A percentile compares a stretch with the other conserved stretches of the same genome.
These are phyloP conservation scores for Selenicereus undatus DNA, from an alignment of 148 eudicot species.

Conservation along the genomic window DNA sequence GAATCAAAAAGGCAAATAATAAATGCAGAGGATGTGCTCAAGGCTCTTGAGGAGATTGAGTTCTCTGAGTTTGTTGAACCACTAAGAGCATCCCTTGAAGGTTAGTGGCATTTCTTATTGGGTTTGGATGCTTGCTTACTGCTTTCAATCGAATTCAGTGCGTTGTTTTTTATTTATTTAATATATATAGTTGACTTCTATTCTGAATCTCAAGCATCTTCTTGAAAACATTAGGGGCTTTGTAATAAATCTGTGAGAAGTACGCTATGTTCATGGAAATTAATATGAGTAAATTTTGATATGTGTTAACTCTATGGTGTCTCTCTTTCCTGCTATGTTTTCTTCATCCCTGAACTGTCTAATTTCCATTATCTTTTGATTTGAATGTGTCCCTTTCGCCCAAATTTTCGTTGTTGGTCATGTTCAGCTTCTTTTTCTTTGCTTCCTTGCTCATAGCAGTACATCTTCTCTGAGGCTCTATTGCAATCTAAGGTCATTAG, in stretches of 20 bases:
- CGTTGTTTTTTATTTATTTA: background rate
- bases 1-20: slow-evolving; percentile 81
- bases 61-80: slow-evolving; percentile 74
- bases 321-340: too few relatives aligned
- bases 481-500: background rate
- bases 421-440: background rate
- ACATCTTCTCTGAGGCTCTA: background rate
- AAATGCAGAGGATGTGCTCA: slow-evolving; percentile 83
- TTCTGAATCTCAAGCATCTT: background rate
- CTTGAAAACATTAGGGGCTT: background rate
- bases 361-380: background rate
- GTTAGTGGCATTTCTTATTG: slow-evolving; percentile 30
- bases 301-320: background rate
- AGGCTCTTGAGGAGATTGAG: slow-evolving; percentile 84
- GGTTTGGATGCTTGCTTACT: background rate
- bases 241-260: background rate
- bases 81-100: slow-evolving; percentile 62
- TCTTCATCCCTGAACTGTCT: background rate
- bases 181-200: background rate
- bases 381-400: background rate
- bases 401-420: background rate
- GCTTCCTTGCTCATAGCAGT: background rate
- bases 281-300: background rate
- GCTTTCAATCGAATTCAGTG: background rate
- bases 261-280: background rate